Percentiles rank a stretch among this genome's conserved stretches.
Evolutionary conservation across 306 rosid genomes (phyloP).

Genomic region (Prunus armeniaca): DNA sequence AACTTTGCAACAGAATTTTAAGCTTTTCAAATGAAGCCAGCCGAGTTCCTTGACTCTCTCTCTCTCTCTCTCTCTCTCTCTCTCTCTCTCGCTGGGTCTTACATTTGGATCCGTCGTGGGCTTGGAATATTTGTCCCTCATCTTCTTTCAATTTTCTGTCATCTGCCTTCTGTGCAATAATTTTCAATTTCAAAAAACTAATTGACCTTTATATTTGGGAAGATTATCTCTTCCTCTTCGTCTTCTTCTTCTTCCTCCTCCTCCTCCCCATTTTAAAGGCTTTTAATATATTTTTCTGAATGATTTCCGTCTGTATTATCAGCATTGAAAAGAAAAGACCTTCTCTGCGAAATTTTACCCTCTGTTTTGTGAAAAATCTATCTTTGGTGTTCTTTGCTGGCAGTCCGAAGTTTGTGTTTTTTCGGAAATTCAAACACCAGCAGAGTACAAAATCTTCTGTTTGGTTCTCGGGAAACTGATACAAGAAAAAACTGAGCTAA

Average conservation of each 20-base stretch:
- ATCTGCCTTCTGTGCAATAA: not conserved
- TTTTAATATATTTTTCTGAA: too few relatives aligned
- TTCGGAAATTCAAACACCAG: not conserved
- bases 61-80: slow-evolving; percentile 15
- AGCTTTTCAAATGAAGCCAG: slow-evolving; percentile 19
- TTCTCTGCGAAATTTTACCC: not conserved
- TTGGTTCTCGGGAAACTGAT: not conserved
- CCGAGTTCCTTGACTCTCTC: slow-evolving; percentile 7
- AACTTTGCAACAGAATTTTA: slow-evolving; percentile 7
- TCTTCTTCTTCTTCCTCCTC: not conserved
- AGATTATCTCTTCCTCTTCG: not conserved
- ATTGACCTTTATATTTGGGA: not conserved
- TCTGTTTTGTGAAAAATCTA: not conserved
- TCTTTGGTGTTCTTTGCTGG: not conserved
- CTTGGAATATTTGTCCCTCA: not conserved
- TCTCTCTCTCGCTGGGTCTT: not conserved
- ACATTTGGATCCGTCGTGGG: slow-evolving; percentile 4
- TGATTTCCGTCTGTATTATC: not conserved
- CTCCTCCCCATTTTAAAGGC: not conserved
- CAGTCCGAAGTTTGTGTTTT: not conserved
- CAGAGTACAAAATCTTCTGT: not conserved
- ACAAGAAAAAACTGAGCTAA: not conserved
- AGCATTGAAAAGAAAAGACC: slow-evolving; percentile 4
- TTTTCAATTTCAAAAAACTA: not conserved
- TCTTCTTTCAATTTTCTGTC: not conserved